Evolutionary conservation across 2,329 filamentous ascomycete genomes (phyloP), one percentile per base, ranked within the genome.

Genomic region (Colletotrichum spaethianum): DNA sequence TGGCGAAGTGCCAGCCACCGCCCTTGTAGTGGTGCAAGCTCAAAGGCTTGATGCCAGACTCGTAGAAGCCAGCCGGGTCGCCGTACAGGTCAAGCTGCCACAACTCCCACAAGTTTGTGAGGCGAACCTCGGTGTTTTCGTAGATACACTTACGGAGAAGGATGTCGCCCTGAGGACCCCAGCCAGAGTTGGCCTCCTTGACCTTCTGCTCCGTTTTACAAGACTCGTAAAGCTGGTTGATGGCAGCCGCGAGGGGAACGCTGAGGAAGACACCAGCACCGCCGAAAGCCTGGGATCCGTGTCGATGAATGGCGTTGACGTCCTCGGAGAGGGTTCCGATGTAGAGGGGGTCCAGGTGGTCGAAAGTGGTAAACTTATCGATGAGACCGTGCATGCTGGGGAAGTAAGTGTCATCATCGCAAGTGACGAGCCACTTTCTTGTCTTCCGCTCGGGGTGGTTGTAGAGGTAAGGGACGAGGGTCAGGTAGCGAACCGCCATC

Each of bases 391-490:
- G 82, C 78, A 91, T 89, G 69, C 86, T 90, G 6, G 87, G 86
- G 82, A 92, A 92, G 77, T 91, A 92, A 3, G 90, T 92, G 74
- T 92, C 90, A 75, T 92, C 90, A 74, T 92, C 90, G 77, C 90
- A 91, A 18, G 88, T 85, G 18, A 90, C 89, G 1, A 89, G 83
- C 90, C 90, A 92, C 75, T 88, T 89, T 79, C 86, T 88, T 38
- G 78, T 78, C 31, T 76, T 78, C 57, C 86, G 82, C 2, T 86
- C 85, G 2, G 82, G 82, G 74, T 90, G 87, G 63, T 85, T 85
- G 80, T 87, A 90, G 16, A 90, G 80, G 0, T 85, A 86, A 3
- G 88, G 87, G 2, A 89, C 84, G 2, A 90, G 83, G 0, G 85
- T 87, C 28, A 90, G 80, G 75, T 90, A 90, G 67, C 88, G 86